Evolutionary conservation across 1,284 basidiomycete species (phyloP).

Genomic region (Puccinia sorghi): DNA sequence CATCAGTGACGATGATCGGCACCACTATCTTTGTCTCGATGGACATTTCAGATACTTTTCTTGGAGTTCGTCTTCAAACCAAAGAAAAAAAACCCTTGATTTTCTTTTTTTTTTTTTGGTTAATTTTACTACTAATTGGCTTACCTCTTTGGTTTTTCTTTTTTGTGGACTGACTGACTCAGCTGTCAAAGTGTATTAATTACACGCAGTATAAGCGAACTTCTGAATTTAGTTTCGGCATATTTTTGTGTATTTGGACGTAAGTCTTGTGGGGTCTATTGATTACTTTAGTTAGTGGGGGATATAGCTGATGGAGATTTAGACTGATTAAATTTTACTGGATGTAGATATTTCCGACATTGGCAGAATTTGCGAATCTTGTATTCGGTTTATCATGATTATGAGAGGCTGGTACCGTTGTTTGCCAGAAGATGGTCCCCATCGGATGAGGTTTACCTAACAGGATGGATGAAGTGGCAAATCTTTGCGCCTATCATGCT

Average conservation of each 20-base stretch:
- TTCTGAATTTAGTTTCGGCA: slow-evolving; percentile 68
- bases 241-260: slow-evolving; percentile 79
- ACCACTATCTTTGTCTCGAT: slow-evolving; percentile 93
- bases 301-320: too few relatives aligned
- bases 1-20: slow-evolving; percentile 74
- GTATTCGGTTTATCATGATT: slow-evolving; percentile 81
- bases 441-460: slow-evolving; percentile 70
- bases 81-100: background rate
- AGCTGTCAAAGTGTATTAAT: slow-evolving; percentile 83
- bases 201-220: slow-evolving; percentile 67
- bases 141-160: background rate
- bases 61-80: slow-evolving; percentile 68
- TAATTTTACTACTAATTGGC: background rate
- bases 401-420: slow-evolving; percentile 67
- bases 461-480: slow-evolving; percentile 66
- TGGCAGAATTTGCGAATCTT: slow-evolving; percentile 86
- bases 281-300: background rate
- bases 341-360: slow-evolving; percentile 84
- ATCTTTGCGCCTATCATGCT: slow-evolving; percentile 73
- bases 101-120: too few relatives aligned
- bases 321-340: background rate
- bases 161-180: slow-evolving; percentile 26
- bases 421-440: slow-evolving; percentile 57
- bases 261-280: slow-evolving; percentile 64
- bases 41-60: slow-evolving; percentile 88